A percentile compares a stretch with the other conserved stretches of the same genome.
Evolutionary conservation across 257 asterid genomes (phyloP).

Genomic region (Jacaranda mimosifolia): DNA sequence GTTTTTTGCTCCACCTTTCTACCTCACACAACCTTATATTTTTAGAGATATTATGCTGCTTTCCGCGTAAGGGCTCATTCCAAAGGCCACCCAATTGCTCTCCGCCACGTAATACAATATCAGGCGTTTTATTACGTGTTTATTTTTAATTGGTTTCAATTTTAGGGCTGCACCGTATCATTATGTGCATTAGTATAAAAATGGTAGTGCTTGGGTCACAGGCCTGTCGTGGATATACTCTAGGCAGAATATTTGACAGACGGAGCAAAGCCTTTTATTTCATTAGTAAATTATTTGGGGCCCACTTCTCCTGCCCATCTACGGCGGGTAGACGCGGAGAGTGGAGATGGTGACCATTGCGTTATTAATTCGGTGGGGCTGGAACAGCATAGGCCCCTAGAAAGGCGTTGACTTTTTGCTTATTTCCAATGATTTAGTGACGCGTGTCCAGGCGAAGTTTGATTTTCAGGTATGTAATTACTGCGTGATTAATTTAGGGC

Average conservation of each 20-base stretch:
- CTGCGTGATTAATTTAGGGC: neutral
- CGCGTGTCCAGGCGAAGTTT: conserved; percentile 11
- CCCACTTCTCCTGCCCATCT: neutral
- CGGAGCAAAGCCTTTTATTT: neutral
- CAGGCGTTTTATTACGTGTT: neutral
- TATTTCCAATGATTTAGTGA: neutral
- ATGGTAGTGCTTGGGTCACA: conserved; percentile 2
- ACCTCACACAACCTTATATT: neutral
- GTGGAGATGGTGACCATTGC: neutral
- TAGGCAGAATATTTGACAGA: neutral
- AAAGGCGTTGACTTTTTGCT: neutral
- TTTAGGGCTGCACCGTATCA: neutral
- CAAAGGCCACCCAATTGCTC: neutral
- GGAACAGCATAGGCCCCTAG: neutral
- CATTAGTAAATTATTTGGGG: neutral
- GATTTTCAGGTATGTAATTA: neutral
- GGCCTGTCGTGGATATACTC: neutral
- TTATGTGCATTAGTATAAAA: neutral
- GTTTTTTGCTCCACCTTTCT: conserved; percentile 21
- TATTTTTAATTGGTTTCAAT: neutral
- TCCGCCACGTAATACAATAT: conserved; percentile 1
- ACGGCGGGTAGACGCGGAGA: neutral
- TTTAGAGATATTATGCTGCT: neutral
- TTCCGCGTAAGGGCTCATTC: neutral
- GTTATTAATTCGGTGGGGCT: conserved; percentile 9